Evolutionary conservation across 257 asterid species (phyloP).

Genomic region (Gentiana macrophylla): DNA sequence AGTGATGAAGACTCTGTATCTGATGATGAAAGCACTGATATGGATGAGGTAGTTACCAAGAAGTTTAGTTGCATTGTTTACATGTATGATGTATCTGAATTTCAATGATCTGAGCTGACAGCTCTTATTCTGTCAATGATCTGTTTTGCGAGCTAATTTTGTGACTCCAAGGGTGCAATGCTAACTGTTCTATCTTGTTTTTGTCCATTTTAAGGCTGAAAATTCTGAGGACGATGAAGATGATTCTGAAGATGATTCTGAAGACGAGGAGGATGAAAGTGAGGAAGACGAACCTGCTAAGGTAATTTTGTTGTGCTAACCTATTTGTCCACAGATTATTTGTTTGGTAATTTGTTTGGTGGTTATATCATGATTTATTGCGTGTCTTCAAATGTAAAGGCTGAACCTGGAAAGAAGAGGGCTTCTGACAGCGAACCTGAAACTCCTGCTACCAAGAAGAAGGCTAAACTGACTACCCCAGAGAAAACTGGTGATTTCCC

Average conservation of each 20-base stretch:
- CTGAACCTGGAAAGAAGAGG: conserved; percentile 45
- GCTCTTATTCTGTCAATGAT: too few relatives aligned
- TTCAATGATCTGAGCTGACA: too few relatives aligned
- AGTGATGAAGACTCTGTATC: conserved; percentile 21
- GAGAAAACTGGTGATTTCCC: conserved; percentile 60
- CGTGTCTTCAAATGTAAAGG: conserved; percentile 20
- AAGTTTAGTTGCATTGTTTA: too few relatives aligned
- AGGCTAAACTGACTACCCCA: conserved; percentile 66
- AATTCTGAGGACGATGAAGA: conserved; percentile 12
- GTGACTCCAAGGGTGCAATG: too few relatives aligned
- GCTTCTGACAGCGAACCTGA: conserved; percentile 35
- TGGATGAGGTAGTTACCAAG: conserved; percentile 11
- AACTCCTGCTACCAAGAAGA: conserved; percentile 61
- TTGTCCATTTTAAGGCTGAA: conserved; percentile 22
- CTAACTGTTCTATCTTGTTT: background rate
- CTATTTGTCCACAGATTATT: background rate
- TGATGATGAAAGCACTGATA: conserved; percentile 10
- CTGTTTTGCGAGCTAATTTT: too few relatives aligned
- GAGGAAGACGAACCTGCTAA: conserved; percentile 82
- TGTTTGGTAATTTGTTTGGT: background rate
- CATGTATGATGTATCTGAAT: too few relatives aligned
- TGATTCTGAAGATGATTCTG: conserved; percentile 16
- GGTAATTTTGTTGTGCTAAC: conserved; percentile 23
- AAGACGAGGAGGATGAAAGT: conserved; percentile 23
- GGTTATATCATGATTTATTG: too few relatives aligned